A percentile compares a stretch with the other conserved stretches of the same genome.
These are phyloP conservation scores for Microcos paniculata DNA, from an alignment of 345 rosid genomes.

Conservation along the genomic window DNA sequence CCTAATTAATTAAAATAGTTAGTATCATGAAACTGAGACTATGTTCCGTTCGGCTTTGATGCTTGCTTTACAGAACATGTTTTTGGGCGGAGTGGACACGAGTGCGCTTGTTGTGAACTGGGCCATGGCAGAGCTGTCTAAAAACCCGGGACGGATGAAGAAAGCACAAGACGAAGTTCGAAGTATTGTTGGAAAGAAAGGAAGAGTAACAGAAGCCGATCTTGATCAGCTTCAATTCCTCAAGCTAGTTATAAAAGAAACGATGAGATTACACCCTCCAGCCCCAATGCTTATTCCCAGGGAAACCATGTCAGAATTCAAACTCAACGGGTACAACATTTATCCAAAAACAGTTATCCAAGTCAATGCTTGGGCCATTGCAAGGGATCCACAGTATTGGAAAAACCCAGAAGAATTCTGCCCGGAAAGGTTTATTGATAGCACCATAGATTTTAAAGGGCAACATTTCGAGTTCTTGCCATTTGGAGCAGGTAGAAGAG, in stretches of 20 bases:
- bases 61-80: conserved; percentile 34
- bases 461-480: conserved; percentile 50
- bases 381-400: conserved; percentile 47
- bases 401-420: conserved; percentile 35
- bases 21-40: no score
- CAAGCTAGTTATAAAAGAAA: conserved; percentile 48
- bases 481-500: conserved; percentile 57
- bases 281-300: conserved; percentile 46
- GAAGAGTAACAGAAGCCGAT: conserved; percentile 32
- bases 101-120: conserved; percentile 42
- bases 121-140: conserved; percentile 63
- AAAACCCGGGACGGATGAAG: conserved; percentile 48
- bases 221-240: conserved; percentile 36
- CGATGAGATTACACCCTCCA: conserved; percentile 56
- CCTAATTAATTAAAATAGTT: no score
- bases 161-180: conserved; percentile 61
- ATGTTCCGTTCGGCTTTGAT: no score
- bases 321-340: conserved; percentile 42
- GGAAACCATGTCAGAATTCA: conserved; percentile 30
- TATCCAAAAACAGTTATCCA: conserved; percentile 34
- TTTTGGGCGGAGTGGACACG: conserved; percentile 56
- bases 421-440: conserved; percentile 45
- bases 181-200: conserved; percentile 33
- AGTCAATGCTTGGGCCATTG: conserved; percentile 48
- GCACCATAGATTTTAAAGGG: conserved; percentile 43